Evolutionary conservation across 2,329 filamentous ascomycete species (phyloP).

Genomic region (Exophiala xenobiotica): DNA sequence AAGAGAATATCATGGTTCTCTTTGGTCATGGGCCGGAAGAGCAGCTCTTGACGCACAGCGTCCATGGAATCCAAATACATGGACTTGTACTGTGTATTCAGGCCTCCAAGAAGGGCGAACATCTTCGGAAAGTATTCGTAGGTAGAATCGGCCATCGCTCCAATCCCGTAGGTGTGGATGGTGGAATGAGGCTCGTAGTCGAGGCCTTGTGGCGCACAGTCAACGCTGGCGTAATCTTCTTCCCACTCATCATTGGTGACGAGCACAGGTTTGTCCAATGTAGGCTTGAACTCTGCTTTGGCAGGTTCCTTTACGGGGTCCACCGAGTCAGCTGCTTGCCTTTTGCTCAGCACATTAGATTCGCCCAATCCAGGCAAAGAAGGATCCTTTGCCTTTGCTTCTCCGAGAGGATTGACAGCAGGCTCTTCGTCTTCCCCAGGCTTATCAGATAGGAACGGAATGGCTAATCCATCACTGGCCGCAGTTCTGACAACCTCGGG

Average conservation of each 20-base stretch:
- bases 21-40: constrained; percentile 47
- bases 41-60: constrained; percentile 40
- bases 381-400: not conserved
- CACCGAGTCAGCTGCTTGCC: constrained; percentile 14
- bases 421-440: not conserved
- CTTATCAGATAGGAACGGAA: not conserved
- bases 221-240: constrained; percentile 22
- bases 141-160: constrained; percentile 48
- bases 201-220: constrained; percentile 44
- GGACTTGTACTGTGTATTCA: constrained; percentile 41
- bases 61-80: constrained; percentile 47
- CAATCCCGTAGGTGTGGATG: constrained; percentile 43
- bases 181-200: constrained; percentile 35
- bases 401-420: not conserved
- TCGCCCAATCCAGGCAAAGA: not conserved
- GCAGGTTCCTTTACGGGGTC: constrained; percentile 14
- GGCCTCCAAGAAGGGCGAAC: constrained; percentile 47
- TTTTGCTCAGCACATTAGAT: not conserved
- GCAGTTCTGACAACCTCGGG: constrained; percentile 29
- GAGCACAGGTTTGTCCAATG: not conserved
- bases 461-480: not conserved
- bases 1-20: constrained; percentile 45
- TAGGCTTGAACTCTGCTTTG: constrained; percentile 11
- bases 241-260: constrained; percentile 10
- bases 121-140: constrained; percentile 55